A percentile compares a stretch with the other conserved stretches of the same genome.
These are phyloP conservation scores for Alternaria conjuncta DNA, from an alignment of 2,329 filamentous ascomycete species.

Conservation along the genomic window DNA sequence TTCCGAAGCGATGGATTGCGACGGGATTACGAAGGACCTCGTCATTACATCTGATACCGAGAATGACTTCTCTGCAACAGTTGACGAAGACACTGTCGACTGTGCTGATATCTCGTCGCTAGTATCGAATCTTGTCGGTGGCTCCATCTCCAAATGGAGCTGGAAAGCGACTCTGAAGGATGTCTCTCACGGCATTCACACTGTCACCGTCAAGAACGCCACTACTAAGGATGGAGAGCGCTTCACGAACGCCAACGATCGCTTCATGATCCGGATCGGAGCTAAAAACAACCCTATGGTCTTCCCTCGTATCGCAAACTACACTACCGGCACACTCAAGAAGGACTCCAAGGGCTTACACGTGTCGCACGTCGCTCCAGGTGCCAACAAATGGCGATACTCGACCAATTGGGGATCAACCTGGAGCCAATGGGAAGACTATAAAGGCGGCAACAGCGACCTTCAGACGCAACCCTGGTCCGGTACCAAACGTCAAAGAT, in stretches of 20 bases:
- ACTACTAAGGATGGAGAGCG: conserved; percentile 51
- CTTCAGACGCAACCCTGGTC: conserved; percentile 54
- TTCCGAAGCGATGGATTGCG: neutral
- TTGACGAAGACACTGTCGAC: neutral
- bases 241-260: conserved; percentile 62
- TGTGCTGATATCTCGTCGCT: neutral
- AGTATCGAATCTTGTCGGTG: neutral
- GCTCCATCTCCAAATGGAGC: conserved; percentile 29
- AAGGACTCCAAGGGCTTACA: neutral
- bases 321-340: neutral
- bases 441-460: neutral
- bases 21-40: neutral
- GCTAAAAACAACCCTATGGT: conserved; percentile 58
- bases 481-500: conserved; percentile 64
- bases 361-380: neutral
- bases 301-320: neutral
- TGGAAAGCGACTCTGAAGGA: conserved; percentile 61
- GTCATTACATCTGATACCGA: neutral
- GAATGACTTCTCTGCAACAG: neutral
- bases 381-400: neutral
- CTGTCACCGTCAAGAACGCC: conserved; percentile 63
- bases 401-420: neutral
- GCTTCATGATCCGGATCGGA: conserved; percentile 68
- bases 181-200: conserved; percentile 67
- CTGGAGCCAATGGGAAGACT: neutral